Conservation (phyloP, 148 eudicot genomes). For the Diospyros lotus region DNA sequence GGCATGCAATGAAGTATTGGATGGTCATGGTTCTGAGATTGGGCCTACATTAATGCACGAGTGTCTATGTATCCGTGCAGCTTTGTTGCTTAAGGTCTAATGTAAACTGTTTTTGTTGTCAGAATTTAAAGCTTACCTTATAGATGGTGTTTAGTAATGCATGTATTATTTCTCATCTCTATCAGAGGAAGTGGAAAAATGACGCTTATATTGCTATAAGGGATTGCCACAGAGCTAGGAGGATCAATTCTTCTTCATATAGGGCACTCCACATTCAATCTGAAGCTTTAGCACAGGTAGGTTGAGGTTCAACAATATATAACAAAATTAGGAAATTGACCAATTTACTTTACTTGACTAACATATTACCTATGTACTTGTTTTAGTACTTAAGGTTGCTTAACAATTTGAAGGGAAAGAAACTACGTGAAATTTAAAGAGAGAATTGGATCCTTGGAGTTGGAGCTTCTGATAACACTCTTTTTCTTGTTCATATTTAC, state of each 20-base stretch:
- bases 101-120: neutral
- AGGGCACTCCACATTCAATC: slow-evolving; percentile 63
- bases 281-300: slow-evolving; percentile 70
- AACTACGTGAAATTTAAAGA: too few species aligned
- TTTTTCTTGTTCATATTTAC: too few species aligned
- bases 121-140: slow-evolving; percentile 7
- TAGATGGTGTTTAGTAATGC: slow-evolving; percentile 6
- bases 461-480: too few species aligned
- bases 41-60: slow-evolving; percentile 66
- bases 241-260: slow-evolving; percentile 63
- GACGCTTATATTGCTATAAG: slow-evolving; percentile 84
- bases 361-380: neutral
- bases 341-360: neutral
- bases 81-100: slow-evolving; percentile 84
- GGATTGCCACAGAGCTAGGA: slow-evolving; percentile 74
- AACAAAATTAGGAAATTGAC: neutral
- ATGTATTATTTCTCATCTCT: slow-evolving; percentile 8
- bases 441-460: too few species aligned
- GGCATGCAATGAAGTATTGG: slow-evolving; percentile 89
- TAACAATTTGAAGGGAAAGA: too few species aligned
- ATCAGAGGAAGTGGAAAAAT: slow-evolving; percentile 90
- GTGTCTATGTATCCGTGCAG: slow-evolving; percentile 81
- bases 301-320: neutral
- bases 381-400: too few species aligned
- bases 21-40: slow-evolving; percentile 56